Base-by-base conservation (phyloP, 805 yeast genomes). In the Yamadazyma akitaensis region DNA sequence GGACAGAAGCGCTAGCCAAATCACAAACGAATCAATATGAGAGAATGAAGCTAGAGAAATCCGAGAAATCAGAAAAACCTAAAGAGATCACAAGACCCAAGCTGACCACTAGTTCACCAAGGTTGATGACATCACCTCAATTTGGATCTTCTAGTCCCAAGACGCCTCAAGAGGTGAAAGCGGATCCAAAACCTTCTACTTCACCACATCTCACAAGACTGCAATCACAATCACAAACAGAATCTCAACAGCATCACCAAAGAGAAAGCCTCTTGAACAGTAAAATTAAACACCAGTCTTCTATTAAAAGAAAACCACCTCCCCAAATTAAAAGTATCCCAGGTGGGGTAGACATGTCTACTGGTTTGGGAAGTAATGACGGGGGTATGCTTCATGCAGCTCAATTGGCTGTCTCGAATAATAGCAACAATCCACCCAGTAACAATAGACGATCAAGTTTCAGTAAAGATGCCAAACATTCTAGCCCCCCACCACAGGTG, bases 1-100 rank as follows among this genome's bases (percentile, higher is more conserved):
- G 92, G 92, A 77, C 87, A 1, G 73, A 70, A 32, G 60, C 77
- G 0, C 61, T 83, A 16, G 78, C 76, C 5, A 73, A 69, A 47
- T 67, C 84, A 2, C 74, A 79, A 43, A 59, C 62, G 12, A 67
- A 70, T 34, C 79, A 76, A 28, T 72, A 67, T 48, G 85, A 82
- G 38, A 67, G 79, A 44, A 53, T 56, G 14, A 63, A 62, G 33
- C 17, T n/a, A 9, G 56, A 55, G 31, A 51, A 51, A 37, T n/a
- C 47, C 40, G 31, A 47, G 43, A 37, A 24, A 55, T 5, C 16
- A 17, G 25, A 14, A 16, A 42, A 41, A 42, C 26, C 48, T 24
- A 31, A 40, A 7, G 16, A 21, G 33, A 14, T 25, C 16, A 13
- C 43, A 16, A 32, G 37, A 14, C 19, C 47, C 10, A 37, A 37